Evolutionary conservation across 768 basidiomycete genomes (phyloP), one percentile per base, ranked within the genome.

Genomic region (Leccinum ochraceum): DNA sequence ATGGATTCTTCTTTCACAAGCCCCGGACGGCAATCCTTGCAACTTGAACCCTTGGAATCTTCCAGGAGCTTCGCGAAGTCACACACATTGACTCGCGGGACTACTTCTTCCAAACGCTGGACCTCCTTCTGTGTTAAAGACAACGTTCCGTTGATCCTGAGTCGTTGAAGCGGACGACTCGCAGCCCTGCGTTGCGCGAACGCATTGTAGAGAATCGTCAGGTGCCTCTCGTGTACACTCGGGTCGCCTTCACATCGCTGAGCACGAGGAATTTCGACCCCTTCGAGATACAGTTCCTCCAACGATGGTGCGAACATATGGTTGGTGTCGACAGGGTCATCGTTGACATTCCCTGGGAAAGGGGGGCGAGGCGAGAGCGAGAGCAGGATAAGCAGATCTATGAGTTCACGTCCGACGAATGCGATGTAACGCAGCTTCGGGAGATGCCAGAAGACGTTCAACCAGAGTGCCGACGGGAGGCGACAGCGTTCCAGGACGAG

Each of bases 331-430:
- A 17, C 17, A 17, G 39, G 6, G 8, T 3, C 17, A 7, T 6
- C n/a, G 2, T 9, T 4, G 7, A n/a, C 2, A 16, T 42, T 42
- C 17, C 17, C 17, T 42, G 39, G 17, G 39, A 42, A 9, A 17
- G 17, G 39, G 7, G 39, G 16, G 6, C 17, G 39, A 42, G 39
- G 8, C 17, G 39, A 14, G 39, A 42, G 39, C 8, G 39, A 42
- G 5, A 42, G 39, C 39, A 42, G 8, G 61, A 99, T 98, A 28
- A 28, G 26, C 26, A 28, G 4, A 28, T 28, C 26, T 28, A 28
- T 6, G 26, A 28, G 26, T 28, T 28, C 26, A 28, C 1, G 26
- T 7, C 26, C 26, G 26, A 28, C 6, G 26, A 28, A 7, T 7
- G 26, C 26, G 26, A 28, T 28, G 26, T 28, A 28, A 24, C 24